Conservation (phyloP, 2,329 filamentous ascomycete species). For the Cytospora chrysosperma region DNA sequence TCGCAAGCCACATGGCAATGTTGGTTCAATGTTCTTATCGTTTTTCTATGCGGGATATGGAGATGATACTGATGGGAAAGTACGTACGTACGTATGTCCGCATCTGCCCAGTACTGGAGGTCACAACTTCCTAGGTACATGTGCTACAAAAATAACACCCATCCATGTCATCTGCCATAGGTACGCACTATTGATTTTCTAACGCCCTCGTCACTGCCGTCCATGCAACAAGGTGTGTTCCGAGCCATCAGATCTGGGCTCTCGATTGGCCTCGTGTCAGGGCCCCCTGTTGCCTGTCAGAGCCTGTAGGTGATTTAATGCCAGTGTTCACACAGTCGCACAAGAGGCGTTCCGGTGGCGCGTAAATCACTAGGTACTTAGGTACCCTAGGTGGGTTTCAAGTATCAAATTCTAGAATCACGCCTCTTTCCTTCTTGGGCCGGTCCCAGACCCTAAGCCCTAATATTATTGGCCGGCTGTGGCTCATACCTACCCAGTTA, state of each 20-base stretch:
- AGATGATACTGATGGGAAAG: no score
- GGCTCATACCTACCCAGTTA: no score
- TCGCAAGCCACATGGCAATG: conserved; percentile 20
- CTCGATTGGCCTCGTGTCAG: conserved; percentile 39
- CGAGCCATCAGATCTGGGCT: conserved; percentile 32
- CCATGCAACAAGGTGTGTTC: conserved; percentile 44
- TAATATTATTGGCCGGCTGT: background rate
- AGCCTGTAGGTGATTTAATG: no score
- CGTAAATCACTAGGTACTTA: conserved; percentile 31
- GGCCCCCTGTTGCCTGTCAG: conserved; percentile 27
- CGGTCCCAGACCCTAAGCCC: background rate
- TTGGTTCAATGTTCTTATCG: conserved; percentile 3
- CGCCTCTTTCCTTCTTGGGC: conserved; percentile 12
- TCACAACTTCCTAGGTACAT: no score
- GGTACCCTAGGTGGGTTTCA: no score
- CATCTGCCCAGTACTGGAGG: background rate
- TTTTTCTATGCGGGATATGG: conserved; percentile 13
- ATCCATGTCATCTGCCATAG: no score
- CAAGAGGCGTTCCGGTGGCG: conserved; percentile 43
- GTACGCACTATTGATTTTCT: conserved; percentile 7
- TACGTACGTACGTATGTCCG: no score
- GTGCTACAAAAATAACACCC: no score
- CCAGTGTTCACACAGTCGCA: conserved; percentile 31
- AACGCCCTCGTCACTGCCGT: conserved; percentile 9
- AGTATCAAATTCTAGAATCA: background rate